Evolutionary conservation across 208 protist genomes (phyloP).

Genomic region (Leptomonas pyrrhocoris): DNA sequence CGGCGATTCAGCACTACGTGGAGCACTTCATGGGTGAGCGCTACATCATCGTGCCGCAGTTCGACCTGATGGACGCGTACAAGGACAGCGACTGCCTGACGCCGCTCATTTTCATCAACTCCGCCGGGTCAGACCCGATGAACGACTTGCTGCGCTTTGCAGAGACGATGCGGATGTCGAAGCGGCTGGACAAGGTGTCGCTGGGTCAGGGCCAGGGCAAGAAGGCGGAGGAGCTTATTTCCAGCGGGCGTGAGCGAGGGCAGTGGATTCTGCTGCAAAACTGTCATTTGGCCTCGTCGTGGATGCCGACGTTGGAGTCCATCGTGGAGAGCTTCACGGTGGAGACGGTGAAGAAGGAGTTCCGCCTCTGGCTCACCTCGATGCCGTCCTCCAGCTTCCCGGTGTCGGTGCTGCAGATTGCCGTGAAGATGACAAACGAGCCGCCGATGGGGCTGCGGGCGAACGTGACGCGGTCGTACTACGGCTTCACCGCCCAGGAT

Average conservation of each 20-base stretch:
- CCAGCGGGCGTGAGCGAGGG: constrained; percentile 80
- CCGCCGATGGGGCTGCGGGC: constrained; percentile 97
- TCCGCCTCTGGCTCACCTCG: constrained; percentile 98
- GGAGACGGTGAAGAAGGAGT: constrained; percentile 96
- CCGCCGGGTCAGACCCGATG: constrained; percentile 96
- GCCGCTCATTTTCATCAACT: constrained; percentile 98
- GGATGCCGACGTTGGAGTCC: constrained; percentile 93
- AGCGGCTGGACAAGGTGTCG: constrained; percentile 95
- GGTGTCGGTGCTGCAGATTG: constrained; percentile 97
- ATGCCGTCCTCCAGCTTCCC: constrained; percentile 97
- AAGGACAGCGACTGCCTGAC: constrained; percentile 93
- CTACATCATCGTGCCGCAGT: constrained; percentile 96
- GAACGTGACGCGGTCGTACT: constrained; percentile 96
- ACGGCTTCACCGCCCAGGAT: constrained; percentile 87
- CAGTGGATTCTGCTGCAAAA: constrained; percentile 98
- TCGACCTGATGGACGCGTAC: constrained; percentile 94
- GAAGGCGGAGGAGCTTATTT: constrained; percentile 93
- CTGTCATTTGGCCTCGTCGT: constrained; percentile 96
- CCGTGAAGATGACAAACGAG: constrained; percentile 99
- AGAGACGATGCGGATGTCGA: constrained; percentile 92
- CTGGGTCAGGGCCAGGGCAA: constrained; percentile 97
- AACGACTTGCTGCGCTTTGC: constrained; percentile 95
- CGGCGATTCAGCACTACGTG: constrained; percentile 94
- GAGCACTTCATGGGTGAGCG: constrained; percentile 90
- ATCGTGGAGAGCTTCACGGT: constrained; percentile 94